Conservation (phyloP, 352 stramenopile species). For the Phytopythium chamaehyphon region DNA sequence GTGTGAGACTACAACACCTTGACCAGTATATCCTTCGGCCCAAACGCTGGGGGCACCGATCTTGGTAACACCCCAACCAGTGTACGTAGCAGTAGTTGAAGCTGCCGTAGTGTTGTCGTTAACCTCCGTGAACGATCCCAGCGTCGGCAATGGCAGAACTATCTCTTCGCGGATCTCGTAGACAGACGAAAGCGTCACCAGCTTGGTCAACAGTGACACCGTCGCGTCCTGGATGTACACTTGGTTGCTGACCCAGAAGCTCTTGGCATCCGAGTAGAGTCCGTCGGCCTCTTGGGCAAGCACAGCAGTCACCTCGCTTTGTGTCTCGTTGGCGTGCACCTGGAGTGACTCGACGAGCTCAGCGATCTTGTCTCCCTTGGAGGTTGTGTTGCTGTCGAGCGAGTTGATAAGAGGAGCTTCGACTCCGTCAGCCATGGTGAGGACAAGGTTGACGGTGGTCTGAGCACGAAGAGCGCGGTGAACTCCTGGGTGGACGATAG, state of each 20-base stretch:
- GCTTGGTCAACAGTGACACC: constrained; percentile 15
- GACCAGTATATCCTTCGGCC: constrained; percentile 17
- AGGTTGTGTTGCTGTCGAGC: constrained; percentile 7
- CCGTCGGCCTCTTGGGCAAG: not conserved
- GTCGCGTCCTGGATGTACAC: constrained; percentile 24
- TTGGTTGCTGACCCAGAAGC: constrained; percentile 33
- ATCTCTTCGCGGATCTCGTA: constrained; percentile 22
- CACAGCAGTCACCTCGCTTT: constrained; percentile 7
- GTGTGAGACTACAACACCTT: constrained; percentile 25
- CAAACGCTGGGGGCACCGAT: constrained; percentile 35
- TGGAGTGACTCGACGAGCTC: constrained; percentile 8
- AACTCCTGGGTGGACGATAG: constrained; percentile 14
- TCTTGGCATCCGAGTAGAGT: constrained; percentile 11
- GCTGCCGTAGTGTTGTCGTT: constrained; percentile 3
- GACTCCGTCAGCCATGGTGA: constrained; percentile 14
- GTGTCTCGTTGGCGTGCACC: constrained; percentile 4
- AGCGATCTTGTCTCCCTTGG: constrained; percentile 8
- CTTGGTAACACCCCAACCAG: constrained; percentile 27
- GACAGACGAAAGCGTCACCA: constrained; percentile 18
- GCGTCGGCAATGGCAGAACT: constrained; percentile 12
- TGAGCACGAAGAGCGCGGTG: constrained; percentile 16
- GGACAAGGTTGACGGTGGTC: constrained; percentile 17
- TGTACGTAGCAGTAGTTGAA: too few relatives aligned
- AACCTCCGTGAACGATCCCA: constrained; percentile 6
- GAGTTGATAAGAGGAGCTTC: not conserved